Evolutionary conservation across 192 early-diverging fungal genomes (phyloP).

Genomic region (Coemansia sp.): DNA sequence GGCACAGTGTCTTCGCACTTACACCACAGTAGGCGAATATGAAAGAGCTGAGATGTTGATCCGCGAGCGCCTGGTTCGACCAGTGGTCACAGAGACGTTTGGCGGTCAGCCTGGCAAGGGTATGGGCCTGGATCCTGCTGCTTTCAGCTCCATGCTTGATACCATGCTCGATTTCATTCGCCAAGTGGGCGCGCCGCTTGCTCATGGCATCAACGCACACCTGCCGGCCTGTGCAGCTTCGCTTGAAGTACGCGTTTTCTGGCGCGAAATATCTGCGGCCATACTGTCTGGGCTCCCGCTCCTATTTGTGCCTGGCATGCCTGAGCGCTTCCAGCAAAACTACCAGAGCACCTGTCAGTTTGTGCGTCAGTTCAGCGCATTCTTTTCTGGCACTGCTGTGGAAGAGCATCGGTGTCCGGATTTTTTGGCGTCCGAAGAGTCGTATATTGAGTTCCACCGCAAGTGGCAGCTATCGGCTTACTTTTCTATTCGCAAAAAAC

Average conservation of each 20-base stretch:
- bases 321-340: conserved; percentile 39
- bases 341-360: conserved; percentile 17
- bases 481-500: conserved; percentile 34
- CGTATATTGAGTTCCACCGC: conserved; percentile 32
- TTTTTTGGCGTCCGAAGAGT: background rate
- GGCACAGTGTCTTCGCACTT: conserved; percentile 33
- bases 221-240: conserved; percentile 5
- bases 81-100: conserved; percentile 4
- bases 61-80: conserved; percentile 20
- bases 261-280: conserved; percentile 21
- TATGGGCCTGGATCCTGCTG: conserved; percentile 31
- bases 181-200: conserved; percentile 13
- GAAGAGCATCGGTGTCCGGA: background rate
- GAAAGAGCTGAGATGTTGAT: conserved; percentile 20
- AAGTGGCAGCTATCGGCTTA: conserved; percentile 50
- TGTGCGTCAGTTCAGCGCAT: conserved; percentile 18
- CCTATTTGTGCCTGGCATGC: conserved; percentile 47
- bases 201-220: conserved; percentile 1
- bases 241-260: conserved; percentile 30
- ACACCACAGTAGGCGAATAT: conserved; percentile 23
- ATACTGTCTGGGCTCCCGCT: conserved; percentile 23
- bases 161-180: conserved; percentile 10
- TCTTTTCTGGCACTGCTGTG: conserved; percentile 6
- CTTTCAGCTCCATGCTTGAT: conserved; percentile 17
- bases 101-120: conserved; percentile 21